Evolutionary conservation across 2,329 filamentous ascomycete species (phyloP).

Genomic region (Epichloe gansuensis): DNA sequence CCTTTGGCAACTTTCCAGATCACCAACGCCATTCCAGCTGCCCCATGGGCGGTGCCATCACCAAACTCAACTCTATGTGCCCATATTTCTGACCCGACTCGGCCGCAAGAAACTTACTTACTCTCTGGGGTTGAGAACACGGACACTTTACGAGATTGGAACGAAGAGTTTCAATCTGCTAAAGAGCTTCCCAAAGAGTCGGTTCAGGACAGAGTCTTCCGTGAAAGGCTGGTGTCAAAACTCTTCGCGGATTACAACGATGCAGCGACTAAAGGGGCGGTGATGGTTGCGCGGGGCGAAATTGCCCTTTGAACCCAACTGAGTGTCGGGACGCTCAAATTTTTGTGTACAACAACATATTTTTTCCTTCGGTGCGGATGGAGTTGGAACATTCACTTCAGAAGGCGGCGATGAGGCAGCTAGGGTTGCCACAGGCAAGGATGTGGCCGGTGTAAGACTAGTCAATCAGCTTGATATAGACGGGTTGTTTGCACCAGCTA

Average conservation of each 20-base stretch:
- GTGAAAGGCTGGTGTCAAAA: conserved; percentile 87
- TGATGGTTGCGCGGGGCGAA: conserved; percentile 84
- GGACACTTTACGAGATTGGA: conserved; percentile 94
- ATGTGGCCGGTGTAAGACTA: conserved; percentile 83
- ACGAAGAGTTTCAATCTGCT: conserved; percentile 96
- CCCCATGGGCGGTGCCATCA: conserved; percentile 78
- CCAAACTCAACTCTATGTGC: conserved; percentile 49
- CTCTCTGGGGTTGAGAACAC: conserved; percentile 86
- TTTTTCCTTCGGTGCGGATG: conserved; percentile 96
- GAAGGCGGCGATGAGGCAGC: conserved; percentile 96
- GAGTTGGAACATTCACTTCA: conserved; percentile 90
- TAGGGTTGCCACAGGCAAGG: conserved; percentile 89
- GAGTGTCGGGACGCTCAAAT: conserved; percentile 90
- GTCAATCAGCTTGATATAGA: conserved; percentile 97
- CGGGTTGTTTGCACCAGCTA: conserved; percentile 88
- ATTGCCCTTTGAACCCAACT: conserved; percentile 87
- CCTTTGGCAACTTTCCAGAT: conserved; percentile 89
- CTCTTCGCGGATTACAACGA: conserved; percentile 97
- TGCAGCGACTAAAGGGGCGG: conserved; percentile 80
- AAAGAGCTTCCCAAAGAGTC: conserved; percentile 87
- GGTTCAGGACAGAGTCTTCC: conserved; percentile 90
- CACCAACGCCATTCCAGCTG: conserved; percentile 84
- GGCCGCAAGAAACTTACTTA: conserved; percentile 86
- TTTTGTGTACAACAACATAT: conserved; percentile 99
- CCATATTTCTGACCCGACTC: conserved; percentile 73